Evolutionary conservation across 2,329 filamentous ascomycete genomes (phyloP).

Genomic region (Coleophoma cylindrospora): DNA sequence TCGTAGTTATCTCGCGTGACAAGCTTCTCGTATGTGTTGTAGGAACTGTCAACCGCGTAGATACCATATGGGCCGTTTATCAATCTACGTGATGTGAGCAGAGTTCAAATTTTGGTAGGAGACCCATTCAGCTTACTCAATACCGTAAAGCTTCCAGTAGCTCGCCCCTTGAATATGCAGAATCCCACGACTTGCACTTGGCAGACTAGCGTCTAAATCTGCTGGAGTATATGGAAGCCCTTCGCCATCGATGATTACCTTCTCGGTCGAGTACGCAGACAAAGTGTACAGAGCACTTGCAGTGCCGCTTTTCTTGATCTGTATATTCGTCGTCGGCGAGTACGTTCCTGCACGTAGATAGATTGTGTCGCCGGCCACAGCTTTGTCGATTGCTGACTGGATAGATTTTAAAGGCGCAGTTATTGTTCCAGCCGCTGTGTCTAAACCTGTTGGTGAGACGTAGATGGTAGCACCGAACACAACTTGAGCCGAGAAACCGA

Average conservation of each 20-base stretch:
- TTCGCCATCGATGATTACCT: conserved; percentile 42
- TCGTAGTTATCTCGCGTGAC: conserved; percentile 34
- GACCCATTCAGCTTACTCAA: conserved; percentile 17
- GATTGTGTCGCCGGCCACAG: conserved; percentile 40
- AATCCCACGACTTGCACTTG: conserved; percentile 37
- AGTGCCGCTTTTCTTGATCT: conserved; percentile 39
- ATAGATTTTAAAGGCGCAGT: conserved; percentile 38
- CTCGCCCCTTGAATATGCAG: conserved; percentile 39
- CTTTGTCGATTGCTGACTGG: conserved; percentile 39
- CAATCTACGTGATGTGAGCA: conserved; percentile 8
- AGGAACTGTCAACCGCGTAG: conserved; percentile 27
- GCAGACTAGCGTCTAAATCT: conserved; percentile 31
- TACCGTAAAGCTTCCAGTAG: conserved; percentile 40
- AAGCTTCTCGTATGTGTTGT: conserved; percentile 31
- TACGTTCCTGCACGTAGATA: conserved; percentile 40
- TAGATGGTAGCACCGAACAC: conserved; percentile 24
- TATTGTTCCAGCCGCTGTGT: conserved; percentile 31
- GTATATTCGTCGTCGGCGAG: conserved; percentile 39
- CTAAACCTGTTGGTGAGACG: conserved; percentile 38
- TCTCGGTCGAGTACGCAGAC: conserved; percentile 35
- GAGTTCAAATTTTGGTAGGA: not conserved
- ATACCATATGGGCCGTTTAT: conserved; percentile 34
- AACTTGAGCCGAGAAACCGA: not conserved
- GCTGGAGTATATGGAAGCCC: conserved; percentile 34
- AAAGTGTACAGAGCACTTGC: conserved; percentile 34